Evolutionary conservation across 352 stramenopile genomes (phyloP).

Genomic region (Pythium angustatum): DNA sequence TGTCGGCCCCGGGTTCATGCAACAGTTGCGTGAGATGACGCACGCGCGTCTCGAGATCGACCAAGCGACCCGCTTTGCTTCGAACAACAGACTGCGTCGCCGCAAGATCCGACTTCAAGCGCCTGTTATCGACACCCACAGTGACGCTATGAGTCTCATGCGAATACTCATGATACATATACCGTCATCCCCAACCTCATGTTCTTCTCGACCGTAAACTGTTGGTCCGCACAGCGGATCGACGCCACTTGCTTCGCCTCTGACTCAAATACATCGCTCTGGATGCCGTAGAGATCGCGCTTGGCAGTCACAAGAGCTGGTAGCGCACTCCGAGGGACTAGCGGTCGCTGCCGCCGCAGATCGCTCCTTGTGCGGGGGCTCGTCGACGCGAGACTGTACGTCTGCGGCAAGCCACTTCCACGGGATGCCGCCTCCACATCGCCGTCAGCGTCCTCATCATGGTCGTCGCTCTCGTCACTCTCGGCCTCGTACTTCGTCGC

Average conservation of each 20-base stretch:
- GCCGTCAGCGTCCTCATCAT: too few relatives aligned
- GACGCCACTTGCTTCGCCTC: conserved; percentile 44
- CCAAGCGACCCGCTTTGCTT: conserved; percentile 47
- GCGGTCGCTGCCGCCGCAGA: not conserved
- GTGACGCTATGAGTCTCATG: too few relatives aligned
- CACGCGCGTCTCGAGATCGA: conserved; percentile 50
- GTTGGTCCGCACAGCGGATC: conserved; percentile 52
- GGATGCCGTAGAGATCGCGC: conserved; percentile 46
- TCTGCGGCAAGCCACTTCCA: too few relatives aligned
- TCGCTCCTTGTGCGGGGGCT: too few relatives aligned
- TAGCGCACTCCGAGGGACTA: conserved; percentile 23
- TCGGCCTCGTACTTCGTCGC: conserved; percentile 15
- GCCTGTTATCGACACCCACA: conserved; percentile 16
- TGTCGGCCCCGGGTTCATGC: conserved; percentile 40
- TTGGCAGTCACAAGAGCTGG: conserved; percentile 40
- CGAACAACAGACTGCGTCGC: conserved; percentile 44
- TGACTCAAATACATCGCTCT: conserved; percentile 55
- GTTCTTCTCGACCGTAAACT: conserved; percentile 56
- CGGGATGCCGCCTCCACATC: too few relatives aligned
- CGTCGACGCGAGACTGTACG: too few relatives aligned
- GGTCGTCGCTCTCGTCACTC: not conserved
- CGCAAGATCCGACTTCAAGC: conserved; percentile 42
- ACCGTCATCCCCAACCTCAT: conserved; percentile 41
- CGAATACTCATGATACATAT: too few relatives aligned
- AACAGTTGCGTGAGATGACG: conserved; percentile 44